These are phyloP conservation scores for Rhodosporidiobolus sp. DNA, from an alignment of 768 basidiomycete species.

Conservation along the genomic window DNA sequence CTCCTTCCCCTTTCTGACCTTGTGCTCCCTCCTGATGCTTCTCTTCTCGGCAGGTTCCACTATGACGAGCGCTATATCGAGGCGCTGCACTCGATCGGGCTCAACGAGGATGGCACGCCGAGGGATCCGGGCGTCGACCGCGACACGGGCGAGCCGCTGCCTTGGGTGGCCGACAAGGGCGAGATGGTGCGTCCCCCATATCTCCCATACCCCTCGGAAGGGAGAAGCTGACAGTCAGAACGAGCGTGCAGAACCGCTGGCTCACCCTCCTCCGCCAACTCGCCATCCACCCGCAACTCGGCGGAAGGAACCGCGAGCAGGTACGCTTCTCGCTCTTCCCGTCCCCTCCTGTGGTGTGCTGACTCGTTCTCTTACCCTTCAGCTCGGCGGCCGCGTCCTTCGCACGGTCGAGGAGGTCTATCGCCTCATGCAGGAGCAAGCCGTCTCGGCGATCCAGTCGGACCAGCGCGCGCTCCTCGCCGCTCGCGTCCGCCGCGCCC, in stretches of 20 bases:
- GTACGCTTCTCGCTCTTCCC: too few relatives aligned
- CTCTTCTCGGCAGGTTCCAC: slow-evolving; percentile 37
- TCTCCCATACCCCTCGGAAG: neutral
- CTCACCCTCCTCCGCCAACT: slow-evolving; percentile 34
- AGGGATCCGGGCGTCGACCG: neutral
- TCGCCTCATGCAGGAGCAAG: slow-evolving; percentile 26
- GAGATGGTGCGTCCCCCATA: slow-evolving; percentile 12
- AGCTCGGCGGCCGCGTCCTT: slow-evolving; percentile 25
- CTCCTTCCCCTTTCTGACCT: neutral
- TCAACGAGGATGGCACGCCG: slow-evolving; percentile 21
- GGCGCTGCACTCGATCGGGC: slow-evolving; percentile 19
- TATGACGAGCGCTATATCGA: slow-evolving; percentile 27
- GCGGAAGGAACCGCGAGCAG: slow-evolving; percentile 1
- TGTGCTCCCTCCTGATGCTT: slow-evolving; percentile 46
- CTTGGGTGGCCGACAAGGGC: slow-evolving; percentile 15
- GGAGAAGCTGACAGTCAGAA: neutral
- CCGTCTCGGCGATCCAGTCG: slow-evolving; percentile 22
- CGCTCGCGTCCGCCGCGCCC: slow-evolving; percentile 20
- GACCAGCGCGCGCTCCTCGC: slow-evolving; percentile 24
- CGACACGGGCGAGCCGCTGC: neutral
- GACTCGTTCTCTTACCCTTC: too few relatives aligned
- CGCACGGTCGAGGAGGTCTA: slow-evolving; percentile 41
- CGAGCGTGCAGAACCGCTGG: slow-evolving; percentile 29
- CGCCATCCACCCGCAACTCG: slow-evolving; percentile 33
- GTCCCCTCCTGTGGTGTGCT: too few relatives aligned